Conservation (phyloP, 495 filamentous ascomycete species). For the Beverwykella pulmonaria region DNA sequence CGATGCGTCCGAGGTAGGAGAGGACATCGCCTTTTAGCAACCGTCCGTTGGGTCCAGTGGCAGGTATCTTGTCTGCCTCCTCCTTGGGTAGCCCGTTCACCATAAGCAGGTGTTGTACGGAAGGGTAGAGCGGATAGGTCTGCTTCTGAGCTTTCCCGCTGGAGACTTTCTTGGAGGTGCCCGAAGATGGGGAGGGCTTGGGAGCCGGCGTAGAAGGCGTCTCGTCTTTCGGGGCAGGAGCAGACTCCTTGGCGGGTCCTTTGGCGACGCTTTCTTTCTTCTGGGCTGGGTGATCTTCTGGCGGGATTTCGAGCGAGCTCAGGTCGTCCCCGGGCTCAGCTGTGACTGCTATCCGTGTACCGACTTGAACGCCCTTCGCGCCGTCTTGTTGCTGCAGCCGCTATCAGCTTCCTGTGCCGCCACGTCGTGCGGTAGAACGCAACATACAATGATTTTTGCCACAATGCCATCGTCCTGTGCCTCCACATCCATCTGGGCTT, state of each 20-base stretch:
- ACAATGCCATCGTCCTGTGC: conserved; percentile 79
- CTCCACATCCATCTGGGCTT: conserved; percentile 89
- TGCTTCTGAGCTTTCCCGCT: conserved; percentile 61
- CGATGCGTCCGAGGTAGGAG: conserved; percentile 79
- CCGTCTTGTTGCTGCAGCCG: conserved; percentile 60
- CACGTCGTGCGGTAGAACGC: not conserved
- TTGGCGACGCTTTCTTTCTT: conserved; percentile 15
- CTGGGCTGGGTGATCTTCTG: conserved; percentile 49
- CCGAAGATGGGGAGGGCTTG: conserved; percentile 39
- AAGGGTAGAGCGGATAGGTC: conserved; percentile 75
- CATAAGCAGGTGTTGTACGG: conserved; percentile 78
- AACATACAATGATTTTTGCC: conserved; percentile 68
- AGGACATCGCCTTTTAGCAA: conserved; percentile 95
- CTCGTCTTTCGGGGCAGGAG: conserved; percentile 41
- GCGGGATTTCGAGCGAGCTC: conserved; percentile 65
- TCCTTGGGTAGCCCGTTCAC: conserved; percentile 71
- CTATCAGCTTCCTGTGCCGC: conserved; percentile 8
- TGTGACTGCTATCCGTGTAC: conserved; percentile 71
- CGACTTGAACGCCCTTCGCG: conserved; percentile 70
- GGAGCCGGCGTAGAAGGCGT: conserved; percentile 37
- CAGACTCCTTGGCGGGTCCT: conserved; percentile 45
- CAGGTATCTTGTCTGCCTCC: conserved; percentile 75
- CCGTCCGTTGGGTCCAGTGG: conserved; percentile 85
- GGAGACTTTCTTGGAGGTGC: conserved; percentile 41
- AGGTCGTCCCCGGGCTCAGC: conserved; percentile 78